Conservation (phyloP, 208 protist genomes). For the Naegleria fowleri region DNA sequence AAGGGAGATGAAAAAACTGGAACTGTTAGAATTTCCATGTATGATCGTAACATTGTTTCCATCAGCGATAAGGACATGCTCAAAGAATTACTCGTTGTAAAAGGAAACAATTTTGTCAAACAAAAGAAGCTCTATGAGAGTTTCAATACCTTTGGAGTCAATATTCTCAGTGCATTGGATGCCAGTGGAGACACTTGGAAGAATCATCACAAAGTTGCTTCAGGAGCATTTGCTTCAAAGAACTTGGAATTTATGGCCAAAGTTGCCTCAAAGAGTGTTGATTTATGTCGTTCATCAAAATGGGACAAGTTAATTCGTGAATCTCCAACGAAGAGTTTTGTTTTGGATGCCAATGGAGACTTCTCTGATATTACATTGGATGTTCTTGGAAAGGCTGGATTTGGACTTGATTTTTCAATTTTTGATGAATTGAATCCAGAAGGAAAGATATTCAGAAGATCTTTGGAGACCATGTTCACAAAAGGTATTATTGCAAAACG, state of each 20-base stretch:
- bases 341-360: neutral
- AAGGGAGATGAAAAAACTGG: neutral
- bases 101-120: neutral
- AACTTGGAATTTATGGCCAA: neutral
- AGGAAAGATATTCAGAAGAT: neutral
- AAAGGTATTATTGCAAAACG: neutral
- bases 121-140: neutral
- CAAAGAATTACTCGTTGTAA: neutral
- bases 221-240: neutral
- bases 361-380: neutral
- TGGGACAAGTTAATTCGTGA: neutral
- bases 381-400: neutral
- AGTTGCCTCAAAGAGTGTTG: neutral
- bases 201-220: neutral
- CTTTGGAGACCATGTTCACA: neutral
- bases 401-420: slow-evolving; percentile 5
- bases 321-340: neutral
- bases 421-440: neutral
- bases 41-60: neutral
- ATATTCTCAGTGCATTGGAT: neutral
- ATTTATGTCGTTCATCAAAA: neutral
- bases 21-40: neutral
- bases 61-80: neutral
- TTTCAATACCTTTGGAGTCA: neutral
- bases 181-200: neutral